A percentile compares a stretch with the other conserved stretches of the same genome.
phyloP scores from a whole-genome alignment of 1,284 basidiomycete genomes.

The Fomes fomentarius region DNA sequence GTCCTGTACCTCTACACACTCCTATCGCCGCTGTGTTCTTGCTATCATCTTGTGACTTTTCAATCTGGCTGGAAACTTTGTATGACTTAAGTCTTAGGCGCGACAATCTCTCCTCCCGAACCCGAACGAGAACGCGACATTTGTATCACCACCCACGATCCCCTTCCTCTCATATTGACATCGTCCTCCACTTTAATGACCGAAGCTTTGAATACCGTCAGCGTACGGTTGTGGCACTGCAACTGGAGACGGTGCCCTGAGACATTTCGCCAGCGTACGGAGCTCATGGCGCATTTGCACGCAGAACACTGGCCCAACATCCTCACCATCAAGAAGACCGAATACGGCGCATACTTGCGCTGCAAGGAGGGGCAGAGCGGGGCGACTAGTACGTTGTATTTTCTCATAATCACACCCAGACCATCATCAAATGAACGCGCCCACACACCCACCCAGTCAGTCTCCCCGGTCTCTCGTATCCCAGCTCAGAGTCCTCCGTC shows the following conservation, averaged over 20 bases:
- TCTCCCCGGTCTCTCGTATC: conserved; percentile 1
- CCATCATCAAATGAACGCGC: neutral
- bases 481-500: neutral
- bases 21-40: too few species aligned
- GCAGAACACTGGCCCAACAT: conserved; percentile 19
- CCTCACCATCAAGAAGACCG: conserved; percentile 14
- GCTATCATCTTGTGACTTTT: too few species aligned
- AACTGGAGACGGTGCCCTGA: conserved; percentile 26
- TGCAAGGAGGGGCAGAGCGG: conserved; percentile 20
- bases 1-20: too few species aligned
- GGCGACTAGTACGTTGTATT: conserved; percentile 17
- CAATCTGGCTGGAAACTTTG: too few species aligned
- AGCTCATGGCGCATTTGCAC: conserved; percentile 19
- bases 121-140: too few species aligned
- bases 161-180: too few species aligned
- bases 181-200: too few species aligned
- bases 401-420: neutral
- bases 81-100: too few species aligned
- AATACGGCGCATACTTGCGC: conserved; percentile 20
- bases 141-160: too few species aligned
- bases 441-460: conserved; percentile 4
- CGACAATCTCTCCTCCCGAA: too few species aligned
- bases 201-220: too few species aligned
- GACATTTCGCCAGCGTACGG: conserved; percentile 10
- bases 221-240: conserved; percentile 14